Base-by-base conservation (phyloP, 2,329 filamentous ascomycete genomes). In the Pleomassaria siparia region DNA sequence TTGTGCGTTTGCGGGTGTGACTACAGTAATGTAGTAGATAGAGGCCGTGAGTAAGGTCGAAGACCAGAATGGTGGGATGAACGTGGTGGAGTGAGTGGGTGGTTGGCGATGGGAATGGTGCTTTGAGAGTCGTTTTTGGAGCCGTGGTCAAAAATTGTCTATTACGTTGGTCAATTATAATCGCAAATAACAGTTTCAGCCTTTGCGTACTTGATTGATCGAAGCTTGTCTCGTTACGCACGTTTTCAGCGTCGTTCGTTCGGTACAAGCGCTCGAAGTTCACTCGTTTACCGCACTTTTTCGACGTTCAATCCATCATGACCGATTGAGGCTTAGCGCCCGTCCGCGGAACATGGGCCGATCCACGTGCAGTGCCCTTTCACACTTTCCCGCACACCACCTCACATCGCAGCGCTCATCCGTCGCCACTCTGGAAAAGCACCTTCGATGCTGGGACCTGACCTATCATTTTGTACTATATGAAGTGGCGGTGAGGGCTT, bases 171-270 rank as follows among this genome's bases (percentile, higher is more conserved):
- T n/a, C n/a, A n/a, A n/a, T n/a, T n/a, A n/a, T n/a, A n/a, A n/a
- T n/a, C n/a, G n/a, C n/a, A n/a, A n/a, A n/a, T n/a, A n/a, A n/a
- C n/a, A n/a, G n/a, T n/a, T n/a, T n/a, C n/a, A n/a, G n/a, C n/a
- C n/a, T 44, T 49, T 26, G 21, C 40, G 28, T 42, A 44, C n/a
- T n/a, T n/a, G n/a, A n/a, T n/a, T n/a, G n/a, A n/a, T n/a, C n/a
- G n/a, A n/a, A n/a, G n/a, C n/a, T n/a, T 2, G n/a, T 16, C 2
- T 26, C 11, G 4, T 18, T n/a, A 44, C 26, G n/a, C 8, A 22
- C 25, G 46, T 39, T 28, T n/a, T 39, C 39, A 33, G 30, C 33
- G 29, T 42, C 41, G 51, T 58, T 56, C 63, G 57, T 56, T 46
- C 42, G 40, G 29, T 50, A n/a, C n/a, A n/a, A n/a, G n/a, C n/a